Evolutionary conservation across 129 eudicot genomes (phyloP).

Genomic region (Artemisia tridentata): DNA sequence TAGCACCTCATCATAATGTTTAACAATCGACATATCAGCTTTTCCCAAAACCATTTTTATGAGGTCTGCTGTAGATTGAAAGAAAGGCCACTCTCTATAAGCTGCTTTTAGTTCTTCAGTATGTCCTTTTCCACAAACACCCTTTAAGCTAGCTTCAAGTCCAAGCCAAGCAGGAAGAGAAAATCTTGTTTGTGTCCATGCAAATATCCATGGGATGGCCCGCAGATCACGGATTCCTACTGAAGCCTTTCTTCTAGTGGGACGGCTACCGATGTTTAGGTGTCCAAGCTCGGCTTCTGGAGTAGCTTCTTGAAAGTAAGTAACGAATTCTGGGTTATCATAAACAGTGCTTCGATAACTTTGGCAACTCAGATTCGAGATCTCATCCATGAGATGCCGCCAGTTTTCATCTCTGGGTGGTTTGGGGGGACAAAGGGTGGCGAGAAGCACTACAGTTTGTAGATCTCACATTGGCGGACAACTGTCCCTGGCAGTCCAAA

Average conservation of each 20-base stretch:
- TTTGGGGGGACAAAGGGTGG: constrained; percentile 86
- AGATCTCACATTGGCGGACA: constrained; percentile 82
- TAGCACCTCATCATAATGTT: constrained; percentile 73
- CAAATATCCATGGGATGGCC: constrained; percentile 97
- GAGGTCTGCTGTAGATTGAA: constrained; percentile 82
- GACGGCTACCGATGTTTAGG: constrained; percentile 96
- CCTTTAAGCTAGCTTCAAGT: constrained; percentile 80
- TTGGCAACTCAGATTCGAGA: constrained; percentile 61
- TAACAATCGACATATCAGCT: constrained; percentile 68
- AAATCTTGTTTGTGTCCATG: constrained; percentile 94
- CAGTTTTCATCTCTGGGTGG: constrained; percentile 88
- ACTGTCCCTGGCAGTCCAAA: constrained; percentile 83
- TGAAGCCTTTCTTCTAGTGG: constrained; percentile 63
- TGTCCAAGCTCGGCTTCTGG: constrained; percentile 91
- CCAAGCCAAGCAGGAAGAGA: constrained; percentile 98
- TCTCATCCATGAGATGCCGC: constrained; percentile 91
- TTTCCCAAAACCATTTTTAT: constrained; percentile 93
- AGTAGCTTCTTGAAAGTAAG: constrained; percentile 93
- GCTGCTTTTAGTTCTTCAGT: constrained; percentile 63
- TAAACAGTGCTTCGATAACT: constrained; percentile 76
- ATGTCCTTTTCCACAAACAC: constrained; percentile 72
- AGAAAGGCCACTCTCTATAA: constrained; percentile 94
- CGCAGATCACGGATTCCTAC: constrained; percentile 77
- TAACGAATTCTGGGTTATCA: constrained; percentile 78
- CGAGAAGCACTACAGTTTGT: constrained; percentile 88